phyloP scores from a whole-genome alignment of 1,284 basidiomycete genomes.

The Ganoderma multipileum region DNA sequence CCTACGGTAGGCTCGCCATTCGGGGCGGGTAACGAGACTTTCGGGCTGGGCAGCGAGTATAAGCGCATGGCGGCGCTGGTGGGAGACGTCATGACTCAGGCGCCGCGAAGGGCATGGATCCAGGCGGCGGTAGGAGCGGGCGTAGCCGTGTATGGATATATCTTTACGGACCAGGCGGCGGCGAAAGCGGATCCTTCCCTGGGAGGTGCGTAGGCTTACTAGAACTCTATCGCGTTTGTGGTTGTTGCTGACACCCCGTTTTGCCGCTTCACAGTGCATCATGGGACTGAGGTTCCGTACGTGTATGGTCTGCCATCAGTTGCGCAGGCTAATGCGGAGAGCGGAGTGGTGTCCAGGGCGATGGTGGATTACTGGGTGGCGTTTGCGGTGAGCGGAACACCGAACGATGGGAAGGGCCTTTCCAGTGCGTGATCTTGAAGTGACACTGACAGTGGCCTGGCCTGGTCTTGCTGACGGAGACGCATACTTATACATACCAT shows the following conservation, averaged over 20 bases:
- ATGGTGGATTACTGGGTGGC: slow-evolving; percentile 65
- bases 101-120: slow-evolving; percentile 43
- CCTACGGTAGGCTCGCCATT: slow-evolving; percentile 58
- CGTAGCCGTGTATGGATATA: neutral
- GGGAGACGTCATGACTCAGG: slow-evolving; percentile 51
- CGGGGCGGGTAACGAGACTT: slow-evolving; percentile 57
- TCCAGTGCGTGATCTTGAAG: neutral
- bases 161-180: slow-evolving; percentile 52
- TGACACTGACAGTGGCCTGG: neutral
- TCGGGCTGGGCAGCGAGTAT: slow-evolving; percentile 50
- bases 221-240: neutral
- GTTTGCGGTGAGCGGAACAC: slow-evolving; percentile 54
- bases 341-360: slow-evolving; percentile 39
- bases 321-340: slow-evolving; percentile 34
- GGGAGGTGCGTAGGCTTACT: neutral
- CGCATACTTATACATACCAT: neutral
- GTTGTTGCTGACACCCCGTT: neutral
- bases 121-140: neutral
- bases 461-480: neutral
- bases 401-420: slow-evolving; percentile 54
- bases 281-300: slow-evolving; percentile 49
- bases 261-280: slow-evolving; percentile 39
- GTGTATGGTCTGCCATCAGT: slow-evolving; percentile 43
- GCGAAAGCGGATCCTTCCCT: slow-evolving; percentile 1
- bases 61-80: slow-evolving; percentile 54